A percentile compares a stretch with the other conserved stretches of the same genome.
phyloP scores from a whole-genome alignment of 495 filamentous ascomycete genomes.

The Aspergillus olivimuriae region DNA sequence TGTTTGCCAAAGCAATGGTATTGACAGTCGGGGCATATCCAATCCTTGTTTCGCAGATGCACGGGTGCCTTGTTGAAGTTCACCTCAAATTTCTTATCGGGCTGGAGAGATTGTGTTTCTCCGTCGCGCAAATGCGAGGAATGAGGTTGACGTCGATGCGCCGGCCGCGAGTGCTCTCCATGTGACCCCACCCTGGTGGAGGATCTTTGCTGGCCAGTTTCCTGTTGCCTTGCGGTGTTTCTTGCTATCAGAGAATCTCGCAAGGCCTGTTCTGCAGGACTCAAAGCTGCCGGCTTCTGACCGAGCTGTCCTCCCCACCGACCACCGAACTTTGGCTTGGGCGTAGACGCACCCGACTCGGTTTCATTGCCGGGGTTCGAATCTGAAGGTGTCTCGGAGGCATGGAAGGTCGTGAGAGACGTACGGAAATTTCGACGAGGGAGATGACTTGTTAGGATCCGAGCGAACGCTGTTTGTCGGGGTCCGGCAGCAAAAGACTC shows the following conservation, averaged over 20 bases:
- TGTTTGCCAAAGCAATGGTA: slow-evolving; percentile 18
- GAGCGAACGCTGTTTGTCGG: slow-evolving; percentile 14
- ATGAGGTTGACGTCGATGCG: background rate
- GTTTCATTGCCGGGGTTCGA: slow-evolving; percentile 6
- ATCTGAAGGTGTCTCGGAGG: slow-evolving; percentile 13
- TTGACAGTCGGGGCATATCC: slow-evolving; percentile 30
- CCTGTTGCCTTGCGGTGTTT: slow-evolving; percentile 5
- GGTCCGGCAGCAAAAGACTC: slow-evolving; percentile 21
- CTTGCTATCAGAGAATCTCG: slow-evolving; percentile 25
- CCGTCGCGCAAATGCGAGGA: background rate
- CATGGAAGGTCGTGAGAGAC: slow-evolving; percentile 18
- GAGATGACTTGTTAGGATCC: slow-evolving; percentile 7
- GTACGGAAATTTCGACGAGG: slow-evolving; percentile 26
- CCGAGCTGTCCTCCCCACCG: slow-evolving; percentile 16
- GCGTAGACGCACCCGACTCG: background rate
- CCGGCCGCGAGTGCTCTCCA: too few relatives aligned
- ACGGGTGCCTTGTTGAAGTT: background rate
- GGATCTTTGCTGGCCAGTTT: background rate
- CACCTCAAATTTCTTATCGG: slow-evolving; percentile 6
- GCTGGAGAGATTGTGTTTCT: slow-evolving; percentile 9
- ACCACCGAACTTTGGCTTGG: slow-evolving; percentile 14
- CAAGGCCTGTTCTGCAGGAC: slow-evolving; percentile 29
- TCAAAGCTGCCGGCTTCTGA: slow-evolving; percentile 20
- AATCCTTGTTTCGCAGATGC: slow-evolving; percentile 17
- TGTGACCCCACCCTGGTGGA: too few relatives aligned